Evolutionary conservation across 352 stramenopile species (phyloP), one percentile per base, ranked within the genome.

Genomic region (Globisporangium irregulare): DNA sequence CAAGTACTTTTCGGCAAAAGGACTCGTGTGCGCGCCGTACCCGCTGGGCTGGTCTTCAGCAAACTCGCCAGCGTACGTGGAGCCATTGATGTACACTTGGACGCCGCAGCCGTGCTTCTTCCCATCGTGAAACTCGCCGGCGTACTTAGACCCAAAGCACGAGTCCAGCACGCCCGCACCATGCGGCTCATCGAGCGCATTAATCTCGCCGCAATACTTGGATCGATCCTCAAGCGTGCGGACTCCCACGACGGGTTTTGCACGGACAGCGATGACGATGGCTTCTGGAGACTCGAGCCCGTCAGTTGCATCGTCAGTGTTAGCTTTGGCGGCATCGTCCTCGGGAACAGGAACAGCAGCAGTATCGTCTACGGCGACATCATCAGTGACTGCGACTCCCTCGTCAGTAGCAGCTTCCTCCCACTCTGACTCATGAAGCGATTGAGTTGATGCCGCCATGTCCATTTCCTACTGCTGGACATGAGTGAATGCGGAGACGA

Each of bases 51-150:
- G 58, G 0, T 70, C 74, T 15, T 71, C 29, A 0, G 25, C 27
- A 55, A 86, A 86, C 22, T 79, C 73, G 1, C 81, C 82, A 0
- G 73, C 76, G 54, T 79, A 91, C 18, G 62, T 59, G 2, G 75
- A 64, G 10, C 80, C 80, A 34, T 84, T 88, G 7, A 67, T 61
- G 38, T 76, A 56, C 34, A 79, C 53, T 41, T 80, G 71, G 10
- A 88, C 77, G n/a, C 82, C 82, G 9, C 72, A 62, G 18, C 78
- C 80, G 32, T 78, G 58, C 56, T 78, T 82, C 56, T 71, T 76
- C 43, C 77, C 73, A 3, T 69, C 27, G 10, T 61, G 54, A 43
- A 91, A 73, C 4, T 68, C 62, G 25, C 82, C 82, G 0, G 72
- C 73, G 67, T 86, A 91, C 10, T 57, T 71, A 0, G 59, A 63